phyloP scores from a whole-genome alignment of 371 early-diverging fungal species.

The Apophysomyces ossiformis region DNA sequence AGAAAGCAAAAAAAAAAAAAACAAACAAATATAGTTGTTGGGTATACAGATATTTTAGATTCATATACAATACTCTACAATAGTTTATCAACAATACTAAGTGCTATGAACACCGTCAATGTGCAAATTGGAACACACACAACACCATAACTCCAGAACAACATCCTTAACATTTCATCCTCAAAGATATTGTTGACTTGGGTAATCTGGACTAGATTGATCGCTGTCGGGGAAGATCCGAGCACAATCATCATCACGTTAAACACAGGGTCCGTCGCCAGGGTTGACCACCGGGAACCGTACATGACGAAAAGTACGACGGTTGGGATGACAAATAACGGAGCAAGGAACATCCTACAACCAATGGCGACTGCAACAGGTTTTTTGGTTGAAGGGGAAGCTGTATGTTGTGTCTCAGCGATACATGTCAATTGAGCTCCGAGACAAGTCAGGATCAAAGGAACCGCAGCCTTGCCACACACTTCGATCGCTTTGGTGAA shows the following conservation, averaged over 20 bases:
- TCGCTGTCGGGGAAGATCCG: conserved; percentile 62
- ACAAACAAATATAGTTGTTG: not conserved
- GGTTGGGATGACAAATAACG: conserved; percentile 49
- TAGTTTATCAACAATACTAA: conserved; percentile 36
- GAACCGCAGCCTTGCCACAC: conserved; percentile 74
- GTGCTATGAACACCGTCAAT: conserved; percentile 51
- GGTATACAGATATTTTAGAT: not conserved
- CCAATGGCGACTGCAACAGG: conserved; percentile 42
- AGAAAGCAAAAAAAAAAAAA: not conserved
- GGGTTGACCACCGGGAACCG: conserved; percentile 35
- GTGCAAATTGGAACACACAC: conserved; percentile 57
- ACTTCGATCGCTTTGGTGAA: conserved; percentile 66
- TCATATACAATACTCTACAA: not conserved
- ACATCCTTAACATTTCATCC: conserved; percentile 58
- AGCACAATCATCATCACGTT: conserved; percentile 54
- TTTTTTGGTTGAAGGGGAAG: conserved; percentile 26
- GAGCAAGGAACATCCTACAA: conserved; percentile 54
- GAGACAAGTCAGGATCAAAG: conserved; percentile 69
- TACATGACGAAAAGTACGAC: conserved; percentile 43
- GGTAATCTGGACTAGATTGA: conserved; percentile 61
- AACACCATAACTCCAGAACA: conserved; percentile 67
- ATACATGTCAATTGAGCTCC: conserved; percentile 67
- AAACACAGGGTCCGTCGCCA: conserved; percentile 59
- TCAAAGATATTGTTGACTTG: conserved; percentile 62
- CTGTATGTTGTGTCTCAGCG: conserved; percentile 23